Conservation (phyloP, 2,329 filamentous ascomycete species). For the Penicillium expansum region DNA sequence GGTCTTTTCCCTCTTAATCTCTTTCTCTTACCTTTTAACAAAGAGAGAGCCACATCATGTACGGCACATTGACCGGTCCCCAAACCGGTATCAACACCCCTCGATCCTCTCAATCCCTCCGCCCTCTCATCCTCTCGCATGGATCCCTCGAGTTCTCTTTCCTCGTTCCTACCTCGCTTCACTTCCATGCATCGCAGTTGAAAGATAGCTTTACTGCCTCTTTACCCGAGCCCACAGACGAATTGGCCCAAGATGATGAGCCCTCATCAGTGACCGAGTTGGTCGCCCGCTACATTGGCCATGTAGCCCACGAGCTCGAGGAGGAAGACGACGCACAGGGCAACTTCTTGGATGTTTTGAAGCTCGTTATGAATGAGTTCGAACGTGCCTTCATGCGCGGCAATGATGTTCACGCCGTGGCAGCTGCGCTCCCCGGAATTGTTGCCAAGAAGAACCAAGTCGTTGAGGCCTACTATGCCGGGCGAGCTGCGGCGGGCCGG, state of each 20-base stretch:
- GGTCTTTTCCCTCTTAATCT: background rate
- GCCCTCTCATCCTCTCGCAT: conserved; percentile 85
- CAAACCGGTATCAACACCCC: conserved; percentile 98
- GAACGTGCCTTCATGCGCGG: conserved; percentile 91
- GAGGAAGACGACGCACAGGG: conserved; percentile 86
- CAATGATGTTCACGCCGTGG: conserved; percentile 93
- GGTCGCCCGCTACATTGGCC: conserved; percentile 89
- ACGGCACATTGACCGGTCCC: conserved; percentile 74
- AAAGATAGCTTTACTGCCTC: conserved; percentile 85
- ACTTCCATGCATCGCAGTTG: conserved; percentile 93
- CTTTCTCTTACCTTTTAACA: background rate
- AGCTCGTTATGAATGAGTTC: conserved; percentile 90
- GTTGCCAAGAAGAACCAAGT: conserved; percentile 88
- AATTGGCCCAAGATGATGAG: conserved; percentile 96
- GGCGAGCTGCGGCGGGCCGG: conserved; percentile 77
- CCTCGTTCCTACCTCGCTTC: conserved; percentile 88
- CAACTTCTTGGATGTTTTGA: conserved; percentile 88
- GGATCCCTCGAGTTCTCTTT: conserved; percentile 96
- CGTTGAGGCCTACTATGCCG: conserved; percentile 86
- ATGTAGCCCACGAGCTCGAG: conserved; percentile 82
- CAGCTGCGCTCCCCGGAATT: conserved; percentile 82
- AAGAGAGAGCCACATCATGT: conserved; percentile 61
- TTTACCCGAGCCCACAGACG: conserved; percentile 88
- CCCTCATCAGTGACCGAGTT: conserved; percentile 93
- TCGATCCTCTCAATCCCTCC: conserved; percentile 86